phyloP scores from a whole-genome alignment of 495 filamentous ascomycete genomes.

The Annulohypoxylon bovei region DNA sequence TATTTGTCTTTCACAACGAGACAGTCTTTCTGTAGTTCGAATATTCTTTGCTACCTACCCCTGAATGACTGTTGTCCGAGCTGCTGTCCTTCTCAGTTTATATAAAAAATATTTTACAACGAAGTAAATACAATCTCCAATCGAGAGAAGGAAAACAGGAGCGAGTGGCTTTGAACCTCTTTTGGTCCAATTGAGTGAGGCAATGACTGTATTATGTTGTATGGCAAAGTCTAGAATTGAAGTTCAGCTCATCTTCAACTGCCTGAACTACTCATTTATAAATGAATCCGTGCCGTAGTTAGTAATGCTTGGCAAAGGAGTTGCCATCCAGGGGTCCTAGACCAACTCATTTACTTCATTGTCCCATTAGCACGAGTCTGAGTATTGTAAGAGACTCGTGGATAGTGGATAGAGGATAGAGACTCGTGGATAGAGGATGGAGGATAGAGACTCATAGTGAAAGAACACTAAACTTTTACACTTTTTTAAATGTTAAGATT shows the following conservation, averaged over 20 bases:
- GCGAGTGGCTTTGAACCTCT: background rate
- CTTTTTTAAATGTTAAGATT: background rate
- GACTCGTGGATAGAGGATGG: too few species aligned
- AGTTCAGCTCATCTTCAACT: background rate
- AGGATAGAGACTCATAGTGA: too few species aligned
- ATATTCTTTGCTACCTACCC: too few species aligned
- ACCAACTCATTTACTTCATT: background rate
- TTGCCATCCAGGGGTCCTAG: background rate
- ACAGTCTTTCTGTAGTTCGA: too few species aligned
- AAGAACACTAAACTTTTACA: background rate
- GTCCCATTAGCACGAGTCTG: background rate
- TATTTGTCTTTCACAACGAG: background rate
- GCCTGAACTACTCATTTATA: background rate
- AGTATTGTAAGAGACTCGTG: too few species aligned
- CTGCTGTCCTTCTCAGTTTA: too few species aligned
- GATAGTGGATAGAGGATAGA: too few species aligned
- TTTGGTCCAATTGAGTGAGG: background rate
- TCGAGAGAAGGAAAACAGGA: background rate
- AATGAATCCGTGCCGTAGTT: background rate
- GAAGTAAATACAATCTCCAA: background rate
- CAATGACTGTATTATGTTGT: background rate
- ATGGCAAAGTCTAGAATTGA: background rate
- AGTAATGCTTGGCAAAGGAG: constrained; percentile 2
- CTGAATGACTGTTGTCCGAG: background rate
- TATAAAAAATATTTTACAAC: background rate